Evolutionary conservation across 2,329 filamentous ascomycete genomes (phyloP).

Genomic region (Aphanoascus verrucosus): DNA sequence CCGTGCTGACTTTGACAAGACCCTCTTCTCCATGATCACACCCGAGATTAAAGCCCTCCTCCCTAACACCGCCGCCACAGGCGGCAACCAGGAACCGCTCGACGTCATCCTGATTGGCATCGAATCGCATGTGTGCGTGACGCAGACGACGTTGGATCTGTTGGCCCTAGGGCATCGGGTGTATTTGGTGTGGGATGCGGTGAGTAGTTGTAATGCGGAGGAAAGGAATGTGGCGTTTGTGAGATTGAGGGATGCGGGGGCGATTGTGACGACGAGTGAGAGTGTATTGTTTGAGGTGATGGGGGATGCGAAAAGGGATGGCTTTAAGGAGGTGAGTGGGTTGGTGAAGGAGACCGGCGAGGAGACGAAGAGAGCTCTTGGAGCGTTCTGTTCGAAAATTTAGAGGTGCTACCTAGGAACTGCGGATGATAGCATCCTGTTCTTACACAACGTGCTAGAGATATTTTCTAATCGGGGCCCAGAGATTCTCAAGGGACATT

Average conservation of each 20-base stretch:
- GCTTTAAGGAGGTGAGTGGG: constrained; percentile 60
- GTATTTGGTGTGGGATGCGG: constrained; percentile 79
- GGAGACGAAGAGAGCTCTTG: constrained; percentile 59
- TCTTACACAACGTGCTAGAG: too few relatives aligned
- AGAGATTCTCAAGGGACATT: too few relatives aligned
- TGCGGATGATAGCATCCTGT: background rate
- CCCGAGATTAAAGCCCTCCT: constrained; percentile 48
- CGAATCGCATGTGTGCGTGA: constrained; percentile 88
- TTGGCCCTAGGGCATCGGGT: constrained; percentile 64
- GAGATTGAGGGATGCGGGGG: constrained; percentile 63
- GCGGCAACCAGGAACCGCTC: constrained; percentile 25
- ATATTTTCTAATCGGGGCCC: too few relatives aligned
- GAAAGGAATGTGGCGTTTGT: constrained; percentile 72
- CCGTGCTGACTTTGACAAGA: constrained; percentile 64
- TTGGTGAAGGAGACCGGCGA: constrained; percentile 67
- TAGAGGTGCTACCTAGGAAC: too few relatives aligned
- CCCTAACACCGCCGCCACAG: constrained; percentile 20
- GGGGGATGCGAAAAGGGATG: constrained; percentile 62
- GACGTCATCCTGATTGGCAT: constrained; percentile 77
- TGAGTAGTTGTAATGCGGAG: constrained; percentile 73
- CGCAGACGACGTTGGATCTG: constrained; percentile 80
- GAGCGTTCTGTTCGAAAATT: constrained; percentile 49
- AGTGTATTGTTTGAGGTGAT: constrained; percentile 81
- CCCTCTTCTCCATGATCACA: constrained; percentile 76
- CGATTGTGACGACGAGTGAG: constrained; percentile 75